Percentiles rank a stretch among this genome's conserved stretches.
Evolutionary conservation across 208 protist species (phyloP).

Genomic region (Leishmania tropica): DNA sequence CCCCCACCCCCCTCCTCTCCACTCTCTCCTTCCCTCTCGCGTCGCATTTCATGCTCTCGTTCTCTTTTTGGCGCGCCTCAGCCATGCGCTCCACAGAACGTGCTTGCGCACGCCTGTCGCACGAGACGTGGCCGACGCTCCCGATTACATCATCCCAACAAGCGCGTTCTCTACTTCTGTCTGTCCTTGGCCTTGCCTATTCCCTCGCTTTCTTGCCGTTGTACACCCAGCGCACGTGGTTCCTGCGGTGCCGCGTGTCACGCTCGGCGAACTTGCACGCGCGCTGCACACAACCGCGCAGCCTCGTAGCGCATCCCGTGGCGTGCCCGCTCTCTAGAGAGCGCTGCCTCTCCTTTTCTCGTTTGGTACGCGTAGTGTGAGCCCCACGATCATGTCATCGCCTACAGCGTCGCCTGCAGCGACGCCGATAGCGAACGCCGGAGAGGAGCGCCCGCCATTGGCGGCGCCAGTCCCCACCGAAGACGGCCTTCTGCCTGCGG

Average conservation of each 20-base stretch:
- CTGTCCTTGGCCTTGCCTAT: not conserved
- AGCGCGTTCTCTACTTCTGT: not conserved
- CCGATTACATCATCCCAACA: not conserved
- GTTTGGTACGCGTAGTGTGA: not conserved
- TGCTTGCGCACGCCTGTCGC: not conserved
- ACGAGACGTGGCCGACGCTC: not conserved
- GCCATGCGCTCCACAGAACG: not conserved
- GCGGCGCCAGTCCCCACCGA: not conserved
- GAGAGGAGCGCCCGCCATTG: not conserved
- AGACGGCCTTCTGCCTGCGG: conserved; percentile 7
- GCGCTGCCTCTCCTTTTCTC: not conserved
- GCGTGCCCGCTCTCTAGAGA: not conserved
- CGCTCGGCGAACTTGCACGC: not conserved
- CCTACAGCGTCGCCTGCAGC: conserved; percentile 1
- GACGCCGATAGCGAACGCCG: not conserved
- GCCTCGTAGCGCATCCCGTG: no score
- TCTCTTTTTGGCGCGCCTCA: not conserved
- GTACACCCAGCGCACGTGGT: not conserved
- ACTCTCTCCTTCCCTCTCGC: not conserved
- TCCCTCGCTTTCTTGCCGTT: not conserved
- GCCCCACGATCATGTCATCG: conserved; percentile 3
- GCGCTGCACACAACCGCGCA: not conserved
- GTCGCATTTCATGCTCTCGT: not conserved
- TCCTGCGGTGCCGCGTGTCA: not conserved
- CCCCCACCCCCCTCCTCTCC: not conserved